phyloP scores from a whole-genome alignment of 2,329 filamentous ascomycete species.

The Aspergillus tamarii region DNA sequence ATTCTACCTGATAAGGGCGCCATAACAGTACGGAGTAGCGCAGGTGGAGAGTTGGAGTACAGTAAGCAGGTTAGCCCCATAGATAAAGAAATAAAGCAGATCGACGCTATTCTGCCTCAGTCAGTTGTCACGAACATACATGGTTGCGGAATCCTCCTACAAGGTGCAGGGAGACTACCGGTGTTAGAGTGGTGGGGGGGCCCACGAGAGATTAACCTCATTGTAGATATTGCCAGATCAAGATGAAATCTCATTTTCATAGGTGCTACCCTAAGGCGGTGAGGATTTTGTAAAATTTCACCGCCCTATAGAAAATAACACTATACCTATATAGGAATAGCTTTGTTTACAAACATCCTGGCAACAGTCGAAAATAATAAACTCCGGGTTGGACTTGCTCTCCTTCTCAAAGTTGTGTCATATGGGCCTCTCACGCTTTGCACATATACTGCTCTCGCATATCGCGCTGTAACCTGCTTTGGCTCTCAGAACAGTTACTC shows the following conservation, averaged over 20 bases:
- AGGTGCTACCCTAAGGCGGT: slow-evolving; percentile 14
- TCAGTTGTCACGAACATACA: not conserved
- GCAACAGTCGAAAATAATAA: slow-evolving; percentile 30
- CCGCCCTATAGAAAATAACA: slow-evolving; percentile 8
- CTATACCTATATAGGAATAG: slow-evolving; percentile 28
- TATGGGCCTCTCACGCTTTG: not conserved
- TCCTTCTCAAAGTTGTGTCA: not conserved
- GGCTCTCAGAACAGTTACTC: not conserved
- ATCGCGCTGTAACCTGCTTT: not conserved
- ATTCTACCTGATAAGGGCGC: too few species aligned
- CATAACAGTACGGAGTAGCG: too few species aligned
- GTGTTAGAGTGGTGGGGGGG: not conserved
- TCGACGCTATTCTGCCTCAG: slow-evolving; percentile 21
- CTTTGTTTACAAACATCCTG: slow-evolving; percentile 36
- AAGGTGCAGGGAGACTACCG: not conserved
- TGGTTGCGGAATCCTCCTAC: not conserved
- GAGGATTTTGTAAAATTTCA: slow-evolving; percentile 17
- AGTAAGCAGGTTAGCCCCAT: too few species aligned
- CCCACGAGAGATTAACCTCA: not conserved
- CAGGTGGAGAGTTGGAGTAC: too few species aligned
- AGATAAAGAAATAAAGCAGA: slow-evolving; percentile 29
- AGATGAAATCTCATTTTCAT: not conserved
- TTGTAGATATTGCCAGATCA: not conserved
- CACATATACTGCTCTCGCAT: not conserved
- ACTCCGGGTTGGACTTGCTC: slow-evolving; percentile 17